Conservation (phyloP, 1,284 basidiomycete species). For the Tilletia setariae region DNA sequence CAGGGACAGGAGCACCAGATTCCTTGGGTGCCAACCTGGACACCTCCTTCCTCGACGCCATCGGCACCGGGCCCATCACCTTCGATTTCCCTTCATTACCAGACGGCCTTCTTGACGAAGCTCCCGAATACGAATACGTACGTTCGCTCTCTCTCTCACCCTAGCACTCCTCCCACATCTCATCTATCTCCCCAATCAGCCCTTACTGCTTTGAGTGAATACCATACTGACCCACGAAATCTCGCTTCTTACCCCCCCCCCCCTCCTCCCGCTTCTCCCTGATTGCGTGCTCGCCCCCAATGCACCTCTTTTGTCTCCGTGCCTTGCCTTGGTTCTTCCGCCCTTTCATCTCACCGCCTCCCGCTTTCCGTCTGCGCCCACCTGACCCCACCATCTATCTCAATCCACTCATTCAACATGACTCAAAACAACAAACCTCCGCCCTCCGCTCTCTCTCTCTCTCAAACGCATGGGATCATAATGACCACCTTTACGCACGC, state of each 20-base stretch:
- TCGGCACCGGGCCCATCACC: slow-evolving; percentile 6
- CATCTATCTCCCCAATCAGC: not conserved
- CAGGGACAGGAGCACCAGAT: not conserved
- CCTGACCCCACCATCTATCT: too few species aligned
- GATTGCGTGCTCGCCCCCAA: too few species aligned
- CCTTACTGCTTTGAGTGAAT: too few species aligned
- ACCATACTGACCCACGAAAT: too few species aligned
- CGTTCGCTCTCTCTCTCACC: slow-evolving; percentile 22
- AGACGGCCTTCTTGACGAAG: slow-evolving; percentile 41
- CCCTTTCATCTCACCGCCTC: not conserved
- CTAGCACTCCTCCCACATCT: not conserved
- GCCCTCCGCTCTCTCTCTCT: not conserved
- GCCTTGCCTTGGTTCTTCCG: not conserved
- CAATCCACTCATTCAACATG: too few species aligned
- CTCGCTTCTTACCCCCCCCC: too few species aligned
- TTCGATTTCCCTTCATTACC: slow-evolving; percentile 48
- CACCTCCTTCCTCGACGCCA: not conserved
- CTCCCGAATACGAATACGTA: slow-evolving; percentile 49
- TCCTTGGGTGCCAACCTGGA: not conserved
- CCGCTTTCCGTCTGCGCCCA: not conserved
- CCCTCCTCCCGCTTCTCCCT: too few species aligned
- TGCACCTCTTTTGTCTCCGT: not conserved
- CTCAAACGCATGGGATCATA: not conserved
- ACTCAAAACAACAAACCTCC: too few species aligned
- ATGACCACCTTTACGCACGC: too few species aligned